phyloP scores from a whole-genome alignment of 768 basidiomycete species.

The Nidularia sp. region DNA sequence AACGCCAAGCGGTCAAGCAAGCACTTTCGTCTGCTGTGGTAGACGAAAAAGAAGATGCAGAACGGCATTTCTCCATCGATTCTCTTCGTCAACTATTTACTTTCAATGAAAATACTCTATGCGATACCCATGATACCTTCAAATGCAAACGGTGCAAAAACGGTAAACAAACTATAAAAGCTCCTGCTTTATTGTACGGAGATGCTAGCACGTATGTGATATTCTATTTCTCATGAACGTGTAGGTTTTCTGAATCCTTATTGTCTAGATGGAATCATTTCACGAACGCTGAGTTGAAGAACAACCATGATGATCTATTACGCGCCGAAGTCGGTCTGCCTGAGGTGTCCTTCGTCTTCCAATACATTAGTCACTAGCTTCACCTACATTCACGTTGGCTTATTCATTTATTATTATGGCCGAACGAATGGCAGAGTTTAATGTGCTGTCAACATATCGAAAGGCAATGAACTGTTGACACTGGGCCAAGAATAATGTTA shows the following conservation, averaged over 20 bases:
- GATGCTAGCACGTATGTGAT: conserved; percentile 92
- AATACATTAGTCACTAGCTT: conserved; percentile 83
- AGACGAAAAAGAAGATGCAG: conserved; percentile 93
- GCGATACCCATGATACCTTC: conserved; percentile 97
- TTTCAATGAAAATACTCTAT: conserved; percentile 82
- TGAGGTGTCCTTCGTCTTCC: conserved; percentile 93
- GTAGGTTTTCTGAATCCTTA: background rate
- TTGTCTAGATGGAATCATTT: conserved; percentile 91
- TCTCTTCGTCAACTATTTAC: conserved; percentile 86
- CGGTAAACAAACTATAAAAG: conserved; percentile 79
- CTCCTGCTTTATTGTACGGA: conserved; percentile 86
- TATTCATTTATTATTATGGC: background rate
- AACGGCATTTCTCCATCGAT: conserved; percentile 92
- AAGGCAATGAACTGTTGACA: no score
- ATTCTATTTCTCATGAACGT: background rate
- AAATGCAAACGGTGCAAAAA: conserved; percentile 91
- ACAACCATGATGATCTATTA: conserved; percentile 93
- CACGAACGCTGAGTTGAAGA: conserved; percentile 80
- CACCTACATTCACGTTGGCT: background rate
- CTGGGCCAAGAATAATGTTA: no score
- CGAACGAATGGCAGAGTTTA: background rate
- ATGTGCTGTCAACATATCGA: no score
- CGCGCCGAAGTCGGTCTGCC: conserved; percentile 81
- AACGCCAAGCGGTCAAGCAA: conserved; percentile 94
- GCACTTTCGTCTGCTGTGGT: conserved; percentile 97